Evolutionary conservation across 768 basidiomycete genomes (phyloP), one percentile per base, ranked within the genome.

Genomic region (Kwoniella europaea): DNA sequence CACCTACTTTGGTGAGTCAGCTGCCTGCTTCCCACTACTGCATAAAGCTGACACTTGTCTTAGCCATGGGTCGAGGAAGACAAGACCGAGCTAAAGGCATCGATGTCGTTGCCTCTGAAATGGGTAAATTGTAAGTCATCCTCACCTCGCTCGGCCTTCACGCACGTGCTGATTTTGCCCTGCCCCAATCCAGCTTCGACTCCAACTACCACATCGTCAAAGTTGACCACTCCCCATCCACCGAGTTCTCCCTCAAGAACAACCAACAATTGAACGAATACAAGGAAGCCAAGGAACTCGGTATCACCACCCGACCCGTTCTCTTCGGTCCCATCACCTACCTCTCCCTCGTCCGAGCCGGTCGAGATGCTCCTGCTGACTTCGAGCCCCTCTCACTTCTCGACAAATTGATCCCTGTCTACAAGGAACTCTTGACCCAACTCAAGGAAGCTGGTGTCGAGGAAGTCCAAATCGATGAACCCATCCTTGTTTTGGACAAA

Each of bases 151-250:
- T 50, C 35, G 10, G 42, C 24, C 35, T 35, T 53, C 18, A 62
- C 67, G 61, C 60, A 56, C 60, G 59, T 61, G 7, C 60, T 62
- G 35, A 56, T 22, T 10, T 41, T 43, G 44, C 20, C n/a, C 5
- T 50, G 56, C 15, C 52, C 13, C 18, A 7, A 13, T 72, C 52
- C 73, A 95, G 93, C 94, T 96, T 94, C 84, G 94, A 97, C 86
- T 94, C 93, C 62, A 98, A 97, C 89, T 98, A 97, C 87, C 95
- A 98, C 87, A 95, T 90, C 82, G 94, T 98, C 84, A 97, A 98
- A 70, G 95, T 95, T 67, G 97, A 97, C 86, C 89, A 97, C 85
- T 92, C 92, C 10, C 91, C 92, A 64, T 86, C 88, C 79, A 92
- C 91, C 41, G 90, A 96, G 75, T 98, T 98, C 90, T 94, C 96